Evolutionary conservation across 1,284 basidiomycete genomes (phyloP).

Genomic region (Waitea zeae): DNA sequence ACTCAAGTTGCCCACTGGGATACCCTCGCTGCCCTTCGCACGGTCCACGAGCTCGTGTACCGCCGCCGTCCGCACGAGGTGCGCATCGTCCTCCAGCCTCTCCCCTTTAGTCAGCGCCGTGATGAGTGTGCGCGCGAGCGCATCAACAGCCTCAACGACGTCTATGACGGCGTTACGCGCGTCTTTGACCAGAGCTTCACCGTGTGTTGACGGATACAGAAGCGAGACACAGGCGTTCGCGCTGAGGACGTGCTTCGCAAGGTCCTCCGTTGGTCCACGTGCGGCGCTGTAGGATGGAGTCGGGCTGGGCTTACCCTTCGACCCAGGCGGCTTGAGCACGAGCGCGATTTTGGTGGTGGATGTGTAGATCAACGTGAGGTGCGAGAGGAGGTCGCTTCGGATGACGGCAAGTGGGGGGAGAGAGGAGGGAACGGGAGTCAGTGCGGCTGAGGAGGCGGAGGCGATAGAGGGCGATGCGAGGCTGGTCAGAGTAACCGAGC

Average conservation of each 20-base stretch:
- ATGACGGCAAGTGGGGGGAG: slow-evolving; percentile 21
- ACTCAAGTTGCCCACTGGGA: slow-evolving; percentile 38
- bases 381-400: slow-evolving; percentile 37
- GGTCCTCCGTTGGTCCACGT: slow-evolving; percentile 35
- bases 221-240: slow-evolving; percentile 40
- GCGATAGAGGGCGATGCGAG: too few relatives aligned
- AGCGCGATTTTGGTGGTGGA: slow-evolving; percentile 49
- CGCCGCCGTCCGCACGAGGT: slow-evolving; percentile 41
- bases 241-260: slow-evolving; percentile 31
- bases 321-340: slow-evolving; percentile 43
- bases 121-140: slow-evolving; percentile 22
- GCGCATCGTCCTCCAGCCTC: slow-evolving; percentile 24
- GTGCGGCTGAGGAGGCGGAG: too few relatives aligned
- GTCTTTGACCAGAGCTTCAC: slow-evolving; percentile 34
- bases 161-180: slow-evolving; percentile 22
- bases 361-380: slow-evolving; percentile 44
- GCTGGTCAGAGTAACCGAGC: too few relatives aligned
- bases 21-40: slow-evolving; percentile 22
- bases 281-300: slow-evolving; percentile 40
- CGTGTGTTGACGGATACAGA: slow-evolving; percentile 28
- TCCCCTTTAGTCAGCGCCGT: slow-evolving; percentile 7
- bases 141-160: slow-evolving; percentile 26
- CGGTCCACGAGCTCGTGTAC: slow-evolving; percentile 48
- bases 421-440: too few relatives aligned
- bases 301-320: too few relatives aligned